Base-by-base conservation (phyloP, 768 basidiomycete genomes). In the Tricholoma saponaceum region DNA sequence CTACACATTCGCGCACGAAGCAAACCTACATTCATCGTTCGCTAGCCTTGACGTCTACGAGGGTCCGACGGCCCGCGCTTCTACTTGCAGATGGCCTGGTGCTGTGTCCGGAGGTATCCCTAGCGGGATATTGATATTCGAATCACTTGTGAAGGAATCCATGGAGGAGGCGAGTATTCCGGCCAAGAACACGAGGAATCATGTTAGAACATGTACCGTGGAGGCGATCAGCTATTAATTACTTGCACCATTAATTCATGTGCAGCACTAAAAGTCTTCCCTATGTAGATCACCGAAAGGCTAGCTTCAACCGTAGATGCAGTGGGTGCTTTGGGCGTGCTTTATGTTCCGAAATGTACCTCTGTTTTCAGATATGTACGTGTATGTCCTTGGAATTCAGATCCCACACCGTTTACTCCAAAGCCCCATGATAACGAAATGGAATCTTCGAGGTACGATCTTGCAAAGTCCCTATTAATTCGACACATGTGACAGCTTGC, bases 71-170 rank as follows among this genome's bases (percentile, higher is more conserved):
- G 37, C n/a, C n/a, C n/a, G n/a, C n/a, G n/a, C n/a, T 10, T 37
- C 58, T 56, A 46, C 57, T 60, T 18, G 47, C 61, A 89, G 89
- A 30, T 97, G 86, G 81, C 93, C 95, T 5, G 87, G 91, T 1
- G 87, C 83, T 33, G 90, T 91, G 3, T 94, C 95, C 3, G 96
- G 96, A 0, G 96, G 96, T 2, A 95, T 96, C 30, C 85, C 93
- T 0, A 84, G 87, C 18, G 92, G 94, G 1, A 85, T 88, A 74
- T 66, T 80, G 0, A 71, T 82, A 3, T 83, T 90, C 50, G 88
- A 94, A 50, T 80, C 85, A 2, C 74, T 98, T 44, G 80, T 95
- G 35, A 97, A 96, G 67, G 96, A 98, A 70, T 89, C 91, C 55
- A 87, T 84, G 79, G 96, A 98, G 67, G 96, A 99, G 70, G 96